Evolutionary conservation across 768 basidiomycete genomes (phyloP), one percentile per base, ranked within the genome.

Genomic region (Mycena belliarum): DNA sequence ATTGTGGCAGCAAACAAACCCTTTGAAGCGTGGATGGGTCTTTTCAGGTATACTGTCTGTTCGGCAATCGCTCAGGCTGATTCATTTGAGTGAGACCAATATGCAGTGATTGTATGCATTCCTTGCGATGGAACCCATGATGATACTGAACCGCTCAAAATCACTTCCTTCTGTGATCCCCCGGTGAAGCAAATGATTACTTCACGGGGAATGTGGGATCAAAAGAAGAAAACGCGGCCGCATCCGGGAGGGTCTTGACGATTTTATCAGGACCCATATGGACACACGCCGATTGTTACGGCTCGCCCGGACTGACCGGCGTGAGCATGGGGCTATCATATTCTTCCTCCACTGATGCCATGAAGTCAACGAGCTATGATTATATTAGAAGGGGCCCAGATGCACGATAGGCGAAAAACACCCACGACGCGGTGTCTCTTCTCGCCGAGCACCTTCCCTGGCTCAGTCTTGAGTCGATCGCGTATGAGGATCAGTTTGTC

Each of bases 401-500:
- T 85, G 83, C 84, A 48, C 15, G 48, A 52, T 41, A 46, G 28
- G 37, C 45, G 52, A 24, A 61, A 52, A 29, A 52, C 49, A 38
- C 60, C 43, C 47, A 63, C 63, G 29, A 54, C 46, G 26, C 42
- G 18, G 43, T 59, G 58, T 23, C 58, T 46, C 63, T 80, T 85
- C 57, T 80, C 77, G 23, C 91, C 93, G 69, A 93, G 72, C 54
- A 69, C 66, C 66, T 80, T 86, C 4, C 91, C 94, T 3, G 79
- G 79, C 10, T 76, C 80, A 0, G 93, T 96, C 75, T 95, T 95
- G 60, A 95, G 82, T 59, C 83, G 76, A 44, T 83, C 84, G 38
- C 75, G 78, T 55, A 96, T 89, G 54, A 84, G 82, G 25, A 95
- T 70, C 32, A 96, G 79, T 71, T 95, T 96, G 65, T 93, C 91